Evolutionary conservation across 371 early-diverging fungal species (phyloP), one percentile per base, ranked within the genome.

Genomic region (Saksenaea vasiformis): DNA sequence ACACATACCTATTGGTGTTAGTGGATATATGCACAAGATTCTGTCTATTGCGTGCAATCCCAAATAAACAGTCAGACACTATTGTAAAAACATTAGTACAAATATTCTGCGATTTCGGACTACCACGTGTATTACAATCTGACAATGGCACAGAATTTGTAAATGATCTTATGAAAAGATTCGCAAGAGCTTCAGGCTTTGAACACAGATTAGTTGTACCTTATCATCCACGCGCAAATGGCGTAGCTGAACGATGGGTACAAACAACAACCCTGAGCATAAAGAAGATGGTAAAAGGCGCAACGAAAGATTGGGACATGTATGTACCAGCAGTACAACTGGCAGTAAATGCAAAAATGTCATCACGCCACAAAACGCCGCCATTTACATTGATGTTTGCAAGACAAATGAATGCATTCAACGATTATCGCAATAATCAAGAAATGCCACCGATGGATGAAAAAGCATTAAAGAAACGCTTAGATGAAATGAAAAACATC

Each of bases 171-270:
- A 58, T 61, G 41, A 22, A 17, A 24, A 15, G 1, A 1, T 17
- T 73, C 9, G 22, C 56, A 13, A 26, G 61, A 10, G 14, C n/a
- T 1, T 8, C 56, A 10, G 61, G 65, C 0, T 69, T 77, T 26
- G 66, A 77, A 2, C 56, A 62, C 17, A 28, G 71, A 14, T 54
- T 56, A 17, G 51, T 62, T 5, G 56, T 70, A 0, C 36, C 72
- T 7, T 73, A 73, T 56, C 59, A 71, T 38, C 68, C 69, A 5
- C 34, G 62, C 22, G 69, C 57, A 9, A 79, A 79, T 63, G 76
- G 70, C 14, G 19, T 41, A 22, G 69, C 66, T 0, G 73, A 75
- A 64, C 19, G 51, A 37, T 54, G n/a, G 24, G 69, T 76, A 31
- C 60, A 68, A 39, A 64, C 64, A 39, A 64, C 64, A 15, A 57